Base-by-base conservation (phyloP, 331 rosid genomes). In the Malus hybrid region DNA sequence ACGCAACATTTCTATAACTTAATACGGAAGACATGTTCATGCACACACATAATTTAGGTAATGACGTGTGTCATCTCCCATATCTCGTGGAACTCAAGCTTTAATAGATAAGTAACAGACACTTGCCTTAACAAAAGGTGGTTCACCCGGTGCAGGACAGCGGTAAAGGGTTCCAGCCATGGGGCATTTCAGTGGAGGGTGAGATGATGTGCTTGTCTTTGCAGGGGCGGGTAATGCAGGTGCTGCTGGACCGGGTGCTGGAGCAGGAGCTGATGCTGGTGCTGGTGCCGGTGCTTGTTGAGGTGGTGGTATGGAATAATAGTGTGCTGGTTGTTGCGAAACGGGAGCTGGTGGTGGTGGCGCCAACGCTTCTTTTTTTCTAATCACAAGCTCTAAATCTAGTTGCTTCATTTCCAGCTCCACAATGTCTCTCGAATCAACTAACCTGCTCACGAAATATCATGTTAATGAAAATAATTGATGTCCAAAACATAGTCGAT, bases 121-220 rank as follows among this genome's bases (percentile, higher is more conserved):
- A 71, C 72, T 79, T 79, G 76, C 98, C 92, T 93, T 93, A 44
- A 93, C 88, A 83, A 93, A 93, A 83, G 93, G 76, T 16, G 97
- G 98, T 74, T 86, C 97, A 0, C 93, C 89, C 2, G 98, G 98
- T 10, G 19, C 97, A n/a, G 97, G 83, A 80, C 86, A 10, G 16
- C 91, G 86, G 69, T 93, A 93, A 65, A 91, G 85, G 83, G 95
- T 93, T 76, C 98, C 98, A n/a, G 98, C 95, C 97, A 93, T 93
- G 71, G 98, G 98, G 86, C 85, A 85, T 80, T 88, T 91, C 68
- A 93, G 56, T 2, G 87, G 79, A 3, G 97, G 94, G 79, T 86
- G 91, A 80, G 97, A 86, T 34, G 94, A 83, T 24, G 85, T 61
- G 72, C 85, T 84, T 32, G 88, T 10, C 81, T 90, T 87, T 54